Conservation (phyloP, 176 grass and related monocot species). For the Eleusine indica region DNA sequence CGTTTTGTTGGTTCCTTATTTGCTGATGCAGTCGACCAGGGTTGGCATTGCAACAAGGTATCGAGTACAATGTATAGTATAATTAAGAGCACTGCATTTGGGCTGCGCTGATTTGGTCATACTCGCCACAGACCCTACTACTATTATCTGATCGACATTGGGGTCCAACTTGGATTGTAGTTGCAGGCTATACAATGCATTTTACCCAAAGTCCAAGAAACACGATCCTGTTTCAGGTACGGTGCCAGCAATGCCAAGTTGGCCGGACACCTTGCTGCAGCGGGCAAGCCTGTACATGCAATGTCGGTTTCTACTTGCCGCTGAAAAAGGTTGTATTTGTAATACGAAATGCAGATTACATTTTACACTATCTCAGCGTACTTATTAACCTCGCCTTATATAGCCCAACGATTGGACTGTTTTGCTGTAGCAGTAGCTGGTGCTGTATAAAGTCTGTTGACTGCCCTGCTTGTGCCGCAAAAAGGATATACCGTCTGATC, state of each 20-base stretch:
- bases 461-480: neutral
- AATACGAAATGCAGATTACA: neutral
- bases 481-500: neutral
- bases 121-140: conserved; percentile 19
- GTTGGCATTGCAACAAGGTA: neutral
- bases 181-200: conserved; percentile 42
- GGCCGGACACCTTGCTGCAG: neutral
- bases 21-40: neutral
- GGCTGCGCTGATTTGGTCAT: conserved; percentile 9
- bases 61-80: conserved; percentile 17
- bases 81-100: conserved; percentile 13
- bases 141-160: conserved; percentile 37
- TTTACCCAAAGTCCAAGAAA: conserved; percentile 22
- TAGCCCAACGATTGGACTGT: neutral
- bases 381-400: neutral
- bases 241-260: conserved; percentile 14
- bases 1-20: neutral
- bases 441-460: neutral
- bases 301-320: neutral
- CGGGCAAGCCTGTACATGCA: neutral
- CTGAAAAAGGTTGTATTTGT: neutral
- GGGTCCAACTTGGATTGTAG: conserved; percentile 34
- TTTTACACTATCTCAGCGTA: neutral
- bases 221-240: conserved; percentile 42
- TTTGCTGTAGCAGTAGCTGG: neutral